Percentiles rank a stretch among this genome's conserved stretches.
phyloP scores from a whole-genome alignment of 371 early-diverging fungal genomes.

The Rhizomucor pusillus region DNA sequence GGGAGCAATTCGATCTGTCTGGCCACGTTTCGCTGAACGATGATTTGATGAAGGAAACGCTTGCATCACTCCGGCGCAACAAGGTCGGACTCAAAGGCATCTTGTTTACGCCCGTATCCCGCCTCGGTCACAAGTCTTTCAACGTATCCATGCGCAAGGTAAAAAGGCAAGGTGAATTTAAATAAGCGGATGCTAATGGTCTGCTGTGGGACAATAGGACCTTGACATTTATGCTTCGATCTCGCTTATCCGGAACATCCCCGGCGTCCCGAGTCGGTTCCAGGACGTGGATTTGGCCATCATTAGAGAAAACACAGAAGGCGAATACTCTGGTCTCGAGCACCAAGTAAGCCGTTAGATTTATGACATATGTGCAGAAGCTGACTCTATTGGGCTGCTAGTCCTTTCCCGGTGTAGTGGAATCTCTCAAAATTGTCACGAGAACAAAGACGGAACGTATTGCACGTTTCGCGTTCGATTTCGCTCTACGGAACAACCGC shows the following conservation, averaged over 20 bases:
- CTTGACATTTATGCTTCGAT: slow-evolving; percentile 95
- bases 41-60: slow-evolving; percentile 76
- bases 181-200: neutral
- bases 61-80: slow-evolving; percentile 89
- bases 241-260: slow-evolving; percentile 83
- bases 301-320: slow-evolving; percentile 98
- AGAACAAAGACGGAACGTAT: slow-evolving; percentile 95
- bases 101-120: slow-evolving; percentile 88
- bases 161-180: neutral
- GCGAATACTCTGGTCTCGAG: slow-evolving; percentile 97
- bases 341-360: slow-evolving; percentile 68
- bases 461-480: slow-evolving; percentile 97
- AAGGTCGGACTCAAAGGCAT: slow-evolving; percentile 97
- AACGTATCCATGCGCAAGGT: slow-evolving; percentile 88
- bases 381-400: neutral
- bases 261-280: slow-evolving; percentile 80
- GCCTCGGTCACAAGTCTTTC: slow-evolving; percentile 86
- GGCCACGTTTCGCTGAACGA: slow-evolving; percentile 79
- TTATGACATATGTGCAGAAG: no score
- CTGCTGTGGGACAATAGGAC: slow-evolving; percentile 51
- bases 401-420: slow-evolving; percentile 96
- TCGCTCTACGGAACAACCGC: slow-evolving; percentile 90
- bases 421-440: slow-evolving; percentile 95
- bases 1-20: slow-evolving; percentile 92
- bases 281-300: slow-evolving; percentile 93